Evolutionary conservation across 345 rosid species (phyloP).

Genomic region (Firmiana major): DNA sequence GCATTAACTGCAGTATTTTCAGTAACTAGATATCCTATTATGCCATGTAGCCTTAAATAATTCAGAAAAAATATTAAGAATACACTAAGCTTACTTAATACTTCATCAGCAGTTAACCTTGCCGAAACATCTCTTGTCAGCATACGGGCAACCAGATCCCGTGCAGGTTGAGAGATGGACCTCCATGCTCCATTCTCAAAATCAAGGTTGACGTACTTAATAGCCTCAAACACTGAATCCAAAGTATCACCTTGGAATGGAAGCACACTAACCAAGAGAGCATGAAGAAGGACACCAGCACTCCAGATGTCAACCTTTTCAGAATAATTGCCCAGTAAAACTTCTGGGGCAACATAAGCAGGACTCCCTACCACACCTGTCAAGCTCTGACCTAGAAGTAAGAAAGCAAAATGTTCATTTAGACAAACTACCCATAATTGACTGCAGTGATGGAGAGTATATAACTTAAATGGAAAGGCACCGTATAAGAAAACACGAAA

Average conservation of each 20-base stretch:
- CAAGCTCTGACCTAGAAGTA: conserved; percentile 15
- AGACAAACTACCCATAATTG: background rate
- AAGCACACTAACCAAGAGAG: conserved; percentile 14
- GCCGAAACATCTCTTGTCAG: conserved; percentile 17
- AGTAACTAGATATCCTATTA: background rate
- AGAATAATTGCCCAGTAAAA: conserved; percentile 10
- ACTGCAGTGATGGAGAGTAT: background rate
- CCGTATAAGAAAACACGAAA: background rate
- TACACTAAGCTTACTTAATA: conserved; percentile 5
- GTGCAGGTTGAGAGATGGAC: conserved; percentile 15
- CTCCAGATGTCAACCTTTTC: conserved; percentile 18
- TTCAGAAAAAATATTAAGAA: background rate
- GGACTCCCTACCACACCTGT: conserved; percentile 15
- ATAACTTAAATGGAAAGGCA: background rate
- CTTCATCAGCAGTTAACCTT: conserved; percentile 20
- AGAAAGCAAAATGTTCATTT: background rate
- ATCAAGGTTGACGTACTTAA: conserved; percentile 6
- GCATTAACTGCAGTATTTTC: background rate
- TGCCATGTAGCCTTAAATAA: background rate
- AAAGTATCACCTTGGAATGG: conserved; percentile 12
- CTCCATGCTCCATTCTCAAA: conserved; percentile 11
- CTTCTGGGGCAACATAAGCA: conserved; percentile 17
- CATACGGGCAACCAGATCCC: conserved; percentile 10
- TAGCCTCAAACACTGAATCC: conserved; percentile 8
- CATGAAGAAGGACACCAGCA: conserved; percentile 16